These are phyloP conservation scores for Globisporangium echinulatum DNA, from an alignment of 352 stramenopile species.

Conservation along the genomic window DNA sequence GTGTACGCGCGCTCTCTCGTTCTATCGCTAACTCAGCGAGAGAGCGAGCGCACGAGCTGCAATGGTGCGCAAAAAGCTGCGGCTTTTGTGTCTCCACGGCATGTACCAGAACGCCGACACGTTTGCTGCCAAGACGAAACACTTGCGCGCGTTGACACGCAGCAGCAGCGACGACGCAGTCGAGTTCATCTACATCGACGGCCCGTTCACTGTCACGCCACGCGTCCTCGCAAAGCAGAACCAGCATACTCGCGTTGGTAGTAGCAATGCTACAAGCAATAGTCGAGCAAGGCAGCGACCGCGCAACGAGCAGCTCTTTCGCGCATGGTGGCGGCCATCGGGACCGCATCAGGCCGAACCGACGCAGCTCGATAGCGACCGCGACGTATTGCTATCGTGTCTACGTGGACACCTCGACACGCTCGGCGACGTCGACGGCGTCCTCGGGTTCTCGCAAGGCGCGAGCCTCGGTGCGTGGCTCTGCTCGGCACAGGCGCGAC, in stretches of 20 bases:
- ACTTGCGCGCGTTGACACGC: conserved; percentile 26
- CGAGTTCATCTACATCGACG: conserved; percentile 72
- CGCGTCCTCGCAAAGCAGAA: conserved; percentile 53
- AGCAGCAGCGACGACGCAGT: conserved; percentile 16
- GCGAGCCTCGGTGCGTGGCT: conserved; percentile 76
- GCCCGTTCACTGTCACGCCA: conserved; percentile 64
- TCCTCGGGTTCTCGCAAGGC: conserved; percentile 82
- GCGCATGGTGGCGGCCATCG: conserved; percentile 66
- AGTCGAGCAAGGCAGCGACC: conserved; percentile 20
- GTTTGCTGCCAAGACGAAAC: conserved; percentile 64
- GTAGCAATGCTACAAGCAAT: conserved; percentile 7
- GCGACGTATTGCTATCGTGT: conserved; percentile 47
- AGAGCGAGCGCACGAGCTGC: too few relatives aligned
- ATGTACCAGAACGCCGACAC: conserved; percentile 80
- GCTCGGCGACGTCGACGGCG: conserved; percentile 59
- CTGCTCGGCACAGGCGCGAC: conserved; percentile 54
- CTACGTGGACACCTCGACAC: conserved; percentile 48
- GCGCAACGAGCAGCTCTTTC: conserved; percentile 52
- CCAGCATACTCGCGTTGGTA: conserved; percentile 3
- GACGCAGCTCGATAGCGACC: conserved; percentile 42
- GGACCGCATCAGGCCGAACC: conserved; percentile 42
- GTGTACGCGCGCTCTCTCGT: too few relatives aligned
- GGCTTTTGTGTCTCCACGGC: conserved; percentile 75
- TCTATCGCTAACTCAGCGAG: too few relatives aligned
- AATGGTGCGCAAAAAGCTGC: conserved; percentile 24